A percentile compares a stretch with the other conserved stretches of the same genome.
These are phyloP conservation scores for Fraxinus xanthoxyloides DNA, from an alignment of 305 asterid species.

Conservation along the genomic window DNA sequence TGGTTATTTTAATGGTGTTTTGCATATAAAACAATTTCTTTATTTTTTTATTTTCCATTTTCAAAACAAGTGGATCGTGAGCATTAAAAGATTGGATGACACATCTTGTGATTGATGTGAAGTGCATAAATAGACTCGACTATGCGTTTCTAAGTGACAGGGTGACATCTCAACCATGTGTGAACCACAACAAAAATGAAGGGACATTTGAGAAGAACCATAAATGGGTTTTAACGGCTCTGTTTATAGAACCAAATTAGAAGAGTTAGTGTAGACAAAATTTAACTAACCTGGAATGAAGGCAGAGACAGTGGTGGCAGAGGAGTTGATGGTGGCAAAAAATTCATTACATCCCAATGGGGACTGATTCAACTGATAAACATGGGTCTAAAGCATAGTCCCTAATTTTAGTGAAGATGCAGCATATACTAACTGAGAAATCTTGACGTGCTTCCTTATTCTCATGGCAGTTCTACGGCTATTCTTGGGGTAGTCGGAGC, in stretches of 20 bases:
- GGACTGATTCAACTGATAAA: conserved; percentile 46
- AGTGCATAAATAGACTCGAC: no score
- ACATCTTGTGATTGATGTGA: no score
- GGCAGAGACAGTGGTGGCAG: conserved; percentile 25
- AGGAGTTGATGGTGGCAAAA: conserved; percentile 7
- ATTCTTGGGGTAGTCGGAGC: not conserved
- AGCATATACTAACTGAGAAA: conserved; percentile 29
- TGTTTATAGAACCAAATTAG: not conserved
- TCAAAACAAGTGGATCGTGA: no score
- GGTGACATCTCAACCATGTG: no score
- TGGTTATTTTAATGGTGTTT: no score
- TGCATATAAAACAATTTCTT: no score
- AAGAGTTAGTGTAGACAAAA: not conserved
- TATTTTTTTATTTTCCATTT: no score
- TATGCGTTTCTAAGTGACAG: not conserved
- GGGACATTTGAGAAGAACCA: not conserved
- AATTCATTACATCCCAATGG: conserved; percentile 43
- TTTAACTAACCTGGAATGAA: conserved; percentile 24
- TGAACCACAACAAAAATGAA: not conserved
- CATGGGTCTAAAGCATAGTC: conserved; percentile 11
- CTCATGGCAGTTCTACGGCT: conserved; percentile 40
- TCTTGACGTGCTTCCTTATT: conserved; percentile 50
- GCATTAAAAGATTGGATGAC: no score
- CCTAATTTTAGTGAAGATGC: conserved; percentile 26
- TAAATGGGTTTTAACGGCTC: conserved; percentile 8